Base-by-base conservation (phyloP, 768 basidiomycete genomes). In the Panaeolus cyanescens region DNA sequence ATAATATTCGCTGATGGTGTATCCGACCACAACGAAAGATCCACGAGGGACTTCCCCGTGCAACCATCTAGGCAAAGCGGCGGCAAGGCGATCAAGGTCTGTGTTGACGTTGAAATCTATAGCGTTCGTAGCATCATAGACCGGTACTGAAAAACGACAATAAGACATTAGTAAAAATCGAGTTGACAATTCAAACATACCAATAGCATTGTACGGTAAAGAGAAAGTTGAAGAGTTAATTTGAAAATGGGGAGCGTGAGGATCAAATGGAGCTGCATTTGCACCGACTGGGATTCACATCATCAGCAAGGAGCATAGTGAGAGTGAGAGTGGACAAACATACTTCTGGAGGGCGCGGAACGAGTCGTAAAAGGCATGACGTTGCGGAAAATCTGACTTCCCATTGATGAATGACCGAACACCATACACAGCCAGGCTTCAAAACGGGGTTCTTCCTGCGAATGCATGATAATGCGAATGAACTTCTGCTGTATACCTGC, bases 361-460 rank as follows among this genome's bases (percentile, higher is more conserved):
- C 36, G 36, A 17, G 56, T 58, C 4, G 33, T 30, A 33, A 63
- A 56, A 5, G 37, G 31, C n/a, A 63, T 3, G n/a, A 55, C 4
- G 36, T 63, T 55, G 22, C 22, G 25, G 15, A 19, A 19, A 2
- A 63, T 20, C 6, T 63, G 54, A 2, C 39, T 59, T n/a, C 53
- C 54, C 3, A 59, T 12, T 5, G 12, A n/a, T 3, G 5, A 1
- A 3, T 28, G 40, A 1, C 33, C 54, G n/a, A 50, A 59, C 2
- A 36, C 36, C 54, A 34, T 56, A 32, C 54, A 50, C 19, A 63
- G 17, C 22, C 39, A 63, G 1, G 10, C 58, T 4, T 20, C 20
- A 13, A 63, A 50, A 0, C 59, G 37, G 40, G 59, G 53, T 34
- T 36, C 55, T 54, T 63, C 58, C 31, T 59, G 58, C 13, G 58